Conservation (phyloP, 768 basidiomycete species). For the Rhizopogon salebrosus region DNA sequence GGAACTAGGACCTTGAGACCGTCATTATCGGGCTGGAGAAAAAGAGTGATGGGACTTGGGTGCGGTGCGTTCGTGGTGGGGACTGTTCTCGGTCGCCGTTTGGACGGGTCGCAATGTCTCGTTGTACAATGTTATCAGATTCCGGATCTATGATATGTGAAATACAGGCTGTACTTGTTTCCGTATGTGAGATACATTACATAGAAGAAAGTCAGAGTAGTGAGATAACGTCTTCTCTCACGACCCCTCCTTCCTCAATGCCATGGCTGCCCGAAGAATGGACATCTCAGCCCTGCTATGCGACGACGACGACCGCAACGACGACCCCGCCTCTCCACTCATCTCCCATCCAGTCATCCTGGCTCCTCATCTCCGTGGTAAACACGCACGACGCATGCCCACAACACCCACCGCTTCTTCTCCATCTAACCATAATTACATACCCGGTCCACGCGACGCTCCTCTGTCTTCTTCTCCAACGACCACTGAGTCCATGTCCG, state of each 20-base stretch:
- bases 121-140: conserved; percentile 55
- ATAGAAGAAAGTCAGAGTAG: too few relatives aligned
- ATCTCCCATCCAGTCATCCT: conserved; percentile 23
- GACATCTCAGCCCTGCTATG: conserved; percentile 75
- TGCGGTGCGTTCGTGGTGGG: conserved; percentile 61
- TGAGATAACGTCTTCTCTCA: neutral
- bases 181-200: too few relatives aligned
- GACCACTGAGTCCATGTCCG: neutral
- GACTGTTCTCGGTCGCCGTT: conserved; percentile 60
- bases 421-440: neutral
- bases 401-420: neutral
- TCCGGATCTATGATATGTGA: neutral
- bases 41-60: conserved; percentile 80
- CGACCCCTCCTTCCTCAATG: neutral
- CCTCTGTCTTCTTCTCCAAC: neutral
- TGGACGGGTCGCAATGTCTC: conserved; percentile 86
- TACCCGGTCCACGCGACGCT: neutral
- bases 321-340: neutral
- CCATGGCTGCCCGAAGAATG: conserved; percentile 64
- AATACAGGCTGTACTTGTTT: too few relatives aligned
- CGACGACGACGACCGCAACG: conserved; percentile 33
- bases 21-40: conserved; percentile 77
- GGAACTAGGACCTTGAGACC: conserved; percentile 87
- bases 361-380: conserved; percentile 26
- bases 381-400: conserved; percentile 4